Conservation (phyloP, 192 early-diverging fungal genomes). For the Linnemannia hyalina region DNA sequence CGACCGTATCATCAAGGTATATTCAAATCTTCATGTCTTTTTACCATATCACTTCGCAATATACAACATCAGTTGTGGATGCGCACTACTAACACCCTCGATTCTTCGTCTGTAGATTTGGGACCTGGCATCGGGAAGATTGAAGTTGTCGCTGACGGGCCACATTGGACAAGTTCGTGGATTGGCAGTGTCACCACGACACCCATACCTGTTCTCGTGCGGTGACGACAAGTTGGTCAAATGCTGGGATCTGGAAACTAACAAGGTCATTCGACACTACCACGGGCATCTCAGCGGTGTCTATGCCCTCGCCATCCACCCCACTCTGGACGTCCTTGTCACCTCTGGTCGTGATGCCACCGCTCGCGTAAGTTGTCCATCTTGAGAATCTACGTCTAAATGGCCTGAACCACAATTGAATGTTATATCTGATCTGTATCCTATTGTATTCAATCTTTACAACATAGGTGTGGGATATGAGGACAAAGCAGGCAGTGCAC, state of each 20-base stretch:
- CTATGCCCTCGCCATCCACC: constrained; percentile 92
- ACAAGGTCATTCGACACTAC: constrained; percentile 99
- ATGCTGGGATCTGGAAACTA: constrained; percentile 99
- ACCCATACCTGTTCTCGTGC: constrained; percentile 97
- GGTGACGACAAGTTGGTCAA: constrained; percentile 99
- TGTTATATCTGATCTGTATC: not conserved
- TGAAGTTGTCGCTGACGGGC: constrained; percentile 96
- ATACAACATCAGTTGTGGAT: not conserved
- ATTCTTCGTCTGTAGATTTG: constrained; percentile 76
- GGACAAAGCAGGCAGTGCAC: constrained; percentile 93
- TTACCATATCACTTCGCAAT: not conserved
- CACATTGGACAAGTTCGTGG: constrained; percentile 97
- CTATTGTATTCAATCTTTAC: not conserved
- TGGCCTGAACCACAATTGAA: not conserved
- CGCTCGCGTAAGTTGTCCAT: constrained; percentile 77
- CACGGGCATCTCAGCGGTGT: constrained; percentile 98
- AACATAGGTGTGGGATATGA: constrained; percentile 96
- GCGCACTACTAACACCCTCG: not conserved
- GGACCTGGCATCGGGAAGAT: constrained; percentile 97
- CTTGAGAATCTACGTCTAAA: not conserved
- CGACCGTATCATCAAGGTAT: constrained; percentile 96
- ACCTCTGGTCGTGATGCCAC: constrained; percentile 96
- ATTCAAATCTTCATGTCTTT: not conserved
- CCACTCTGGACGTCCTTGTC: constrained; percentile 93
- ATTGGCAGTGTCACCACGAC: constrained; percentile 91